Base-by-base conservation (phyloP, 441 rosid species). In the Mallotus japonicus region DNA sequence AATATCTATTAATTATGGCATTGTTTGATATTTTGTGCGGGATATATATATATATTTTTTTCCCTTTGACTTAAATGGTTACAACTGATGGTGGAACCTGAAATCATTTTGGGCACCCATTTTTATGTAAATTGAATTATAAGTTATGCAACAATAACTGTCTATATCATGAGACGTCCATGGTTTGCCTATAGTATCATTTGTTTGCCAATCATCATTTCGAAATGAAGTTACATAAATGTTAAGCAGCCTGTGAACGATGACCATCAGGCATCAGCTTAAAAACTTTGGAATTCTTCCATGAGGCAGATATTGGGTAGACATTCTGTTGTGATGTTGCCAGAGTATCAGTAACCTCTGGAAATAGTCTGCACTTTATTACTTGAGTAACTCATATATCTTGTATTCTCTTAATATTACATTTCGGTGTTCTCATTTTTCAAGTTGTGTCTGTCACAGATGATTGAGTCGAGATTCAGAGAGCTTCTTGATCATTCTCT, bases 401-500 rank as follows among this genome's bases (percentile, higher is more conserved):
- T 4, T 68, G 50, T n/a, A 0, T 3, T 40, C 20, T 37, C 37
- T 3, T 19, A 6, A 22, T 6, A n/a, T 15, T 32, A 58, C 40
- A 37, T 37, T 44, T 42, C 69, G 63, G 37, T 17, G 0, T 20
- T 54, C 13, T 34, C 22, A 47, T 37, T 44, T 34, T 64, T 6
- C 68, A 34, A 34, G 46, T 59, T 62, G 28, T 67, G 2, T 73
- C 34, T 76, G 75, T 82, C 64, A 76, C 91, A 96, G 99, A 88
- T 91, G 98, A 91, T 96, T 60, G 99, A 96, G 59, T 80, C 89
- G 74, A 94, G 94, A 84, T 96, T 96, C 85, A 83, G 77, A 71
- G 93, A 92, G 76, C 95, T 96, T 70, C 89, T 94, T 63, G 88
- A 87, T 76, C 99, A 96, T 82, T 92, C 98, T 57, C 80, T 84